Conservation (phyloP, 768 basidiomycete genomes). For the Rickenella mellea region DNA sequence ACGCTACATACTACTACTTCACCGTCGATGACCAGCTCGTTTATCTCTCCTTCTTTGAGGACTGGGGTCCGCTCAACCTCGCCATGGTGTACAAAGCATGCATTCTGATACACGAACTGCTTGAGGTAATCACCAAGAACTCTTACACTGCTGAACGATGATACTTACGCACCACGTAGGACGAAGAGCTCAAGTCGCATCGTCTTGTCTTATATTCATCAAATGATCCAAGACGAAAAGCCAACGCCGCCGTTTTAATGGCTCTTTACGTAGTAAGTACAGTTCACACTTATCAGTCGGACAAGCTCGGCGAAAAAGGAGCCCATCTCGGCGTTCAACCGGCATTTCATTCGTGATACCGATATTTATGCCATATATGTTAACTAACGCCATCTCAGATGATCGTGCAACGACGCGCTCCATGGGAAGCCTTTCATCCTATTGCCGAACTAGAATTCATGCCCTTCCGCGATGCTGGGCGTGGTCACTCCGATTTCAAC, state of each 20-base stretch:
- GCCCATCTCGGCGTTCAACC: too few relatives aligned
- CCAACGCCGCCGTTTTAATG: constrained; percentile 91
- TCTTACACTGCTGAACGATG: constrained; percentile 24
- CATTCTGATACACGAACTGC: constrained; percentile 82
- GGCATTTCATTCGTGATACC: too few relatives aligned
- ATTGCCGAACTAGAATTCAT: constrained; percentile 88
- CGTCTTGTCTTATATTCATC: constrained; percentile 84
- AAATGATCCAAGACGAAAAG: constrained; percentile 76
- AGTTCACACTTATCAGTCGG: not conserved
- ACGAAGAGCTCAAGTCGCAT: constrained; percentile 61
- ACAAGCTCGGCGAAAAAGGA: too few relatives aligned
- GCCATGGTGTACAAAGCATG: constrained; percentile 93
- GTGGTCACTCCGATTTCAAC: constrained; percentile 87
- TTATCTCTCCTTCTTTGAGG: constrained; percentile 90
- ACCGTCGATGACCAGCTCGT: constrained; percentile 87
- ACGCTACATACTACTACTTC: constrained; percentile 79
- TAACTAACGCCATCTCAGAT: constrained; percentile 44
- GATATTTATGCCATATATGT: not conserved
- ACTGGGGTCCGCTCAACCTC: constrained; percentile 88
- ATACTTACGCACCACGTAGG: constrained; percentile 34
- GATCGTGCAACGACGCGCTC: constrained; percentile 82
- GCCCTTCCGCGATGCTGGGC: constrained; percentile 93
- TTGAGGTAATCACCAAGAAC: constrained; percentile 46
- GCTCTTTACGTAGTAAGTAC: constrained; percentile 80
- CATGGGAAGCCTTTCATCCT: constrained; percentile 93